phyloP scores from a whole-genome alignment of 2,329 filamentous ascomycete genomes.

The Penicillium sp. region DNA sequence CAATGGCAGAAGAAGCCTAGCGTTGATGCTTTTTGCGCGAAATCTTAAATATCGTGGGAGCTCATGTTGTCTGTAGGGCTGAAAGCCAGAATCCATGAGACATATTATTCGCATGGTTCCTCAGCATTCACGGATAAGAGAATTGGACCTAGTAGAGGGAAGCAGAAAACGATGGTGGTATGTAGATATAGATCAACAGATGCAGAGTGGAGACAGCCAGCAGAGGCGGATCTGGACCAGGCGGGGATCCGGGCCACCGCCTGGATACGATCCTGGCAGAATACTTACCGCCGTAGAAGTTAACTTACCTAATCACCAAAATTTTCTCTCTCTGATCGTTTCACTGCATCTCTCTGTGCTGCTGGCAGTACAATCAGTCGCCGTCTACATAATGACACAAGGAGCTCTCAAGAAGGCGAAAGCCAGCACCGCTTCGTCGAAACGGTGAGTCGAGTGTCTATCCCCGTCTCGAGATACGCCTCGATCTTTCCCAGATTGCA shows the following conservation, averaged over 20 bases:
- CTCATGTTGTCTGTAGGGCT: too few species aligned
- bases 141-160: too few species aligned
- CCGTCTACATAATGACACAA: slow-evolving; percentile 23
- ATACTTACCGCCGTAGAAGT: neutral
- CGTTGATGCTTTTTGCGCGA: too few species aligned
- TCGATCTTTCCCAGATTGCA: neutral
- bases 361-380: slow-evolving; percentile 4
- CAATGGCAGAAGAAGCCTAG: too few species aligned
- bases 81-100: too few species aligned
- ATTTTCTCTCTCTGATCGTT: neutral
- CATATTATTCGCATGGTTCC: too few species aligned
- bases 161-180: too few species aligned
- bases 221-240: neutral
- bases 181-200: neutral
- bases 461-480: neutral
- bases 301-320: neutral
- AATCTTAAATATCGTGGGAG: too few species aligned
- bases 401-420: slow-evolving; percentile 49
- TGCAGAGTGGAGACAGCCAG: neutral
- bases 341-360: neutral
- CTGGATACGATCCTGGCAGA: neutral
- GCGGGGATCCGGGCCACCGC: neutral
- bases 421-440: slow-evolving; percentile 31
- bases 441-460: slow-evolving; percentile 38
- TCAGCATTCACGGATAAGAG: too few species aligned